phyloP scores from a whole-genome alignment of 1,284 basidiomycete genomes.

The Thecaphora thlaspeos region DNA sequence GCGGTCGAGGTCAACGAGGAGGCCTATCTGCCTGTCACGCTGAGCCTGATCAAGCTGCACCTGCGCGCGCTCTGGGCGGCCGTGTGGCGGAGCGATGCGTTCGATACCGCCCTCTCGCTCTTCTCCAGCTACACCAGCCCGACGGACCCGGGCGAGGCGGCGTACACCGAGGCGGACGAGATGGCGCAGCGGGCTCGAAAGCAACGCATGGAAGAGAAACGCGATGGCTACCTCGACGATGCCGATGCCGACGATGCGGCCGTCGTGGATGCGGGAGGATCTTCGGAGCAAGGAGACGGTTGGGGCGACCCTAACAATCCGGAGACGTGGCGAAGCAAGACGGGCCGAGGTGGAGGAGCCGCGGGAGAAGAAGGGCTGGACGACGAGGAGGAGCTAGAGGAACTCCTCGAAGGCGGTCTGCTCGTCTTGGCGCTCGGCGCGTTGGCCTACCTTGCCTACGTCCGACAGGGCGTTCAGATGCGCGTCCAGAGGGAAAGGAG shows the following conservation, averaged over 20 bases:
- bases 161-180: conserved; percentile 48
- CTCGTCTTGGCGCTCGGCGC: conserved; percentile 41
- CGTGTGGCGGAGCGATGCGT: conserved; percentile 31
- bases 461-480: conserved; percentile 40
- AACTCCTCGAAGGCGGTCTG: conserved; percentile 45
- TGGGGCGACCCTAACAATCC: conserved; percentile 41
- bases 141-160: conserved; percentile 9
- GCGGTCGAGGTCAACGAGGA: conserved; percentile 82
- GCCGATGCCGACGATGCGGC: conserved; percentile 6
- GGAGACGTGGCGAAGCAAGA: conserved; percentile 28
- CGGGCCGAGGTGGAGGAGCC: conserved; percentile 5
- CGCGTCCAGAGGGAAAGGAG: conserved; percentile 26
- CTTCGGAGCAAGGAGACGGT: conserved; percentile 19
- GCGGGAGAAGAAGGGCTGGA: too few species aligned
- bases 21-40: conserved; percentile 79
- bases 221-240: too few species aligned
- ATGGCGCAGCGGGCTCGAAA: conserved; percentile 11
- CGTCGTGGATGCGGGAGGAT: background rate
- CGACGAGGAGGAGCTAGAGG: conserved; percentile 28
- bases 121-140: conserved; percentile 26
- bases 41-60: conserved; percentile 82
- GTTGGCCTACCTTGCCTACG: conserved; percentile 40
- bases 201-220: too few species aligned
- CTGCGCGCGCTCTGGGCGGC: conserved; percentile 73
- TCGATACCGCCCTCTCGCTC: conserved; percentile 40